Base-by-base conservation (phyloP, 176 grass and related monocot genomes). In the Cenchrus purpureus region DNA sequence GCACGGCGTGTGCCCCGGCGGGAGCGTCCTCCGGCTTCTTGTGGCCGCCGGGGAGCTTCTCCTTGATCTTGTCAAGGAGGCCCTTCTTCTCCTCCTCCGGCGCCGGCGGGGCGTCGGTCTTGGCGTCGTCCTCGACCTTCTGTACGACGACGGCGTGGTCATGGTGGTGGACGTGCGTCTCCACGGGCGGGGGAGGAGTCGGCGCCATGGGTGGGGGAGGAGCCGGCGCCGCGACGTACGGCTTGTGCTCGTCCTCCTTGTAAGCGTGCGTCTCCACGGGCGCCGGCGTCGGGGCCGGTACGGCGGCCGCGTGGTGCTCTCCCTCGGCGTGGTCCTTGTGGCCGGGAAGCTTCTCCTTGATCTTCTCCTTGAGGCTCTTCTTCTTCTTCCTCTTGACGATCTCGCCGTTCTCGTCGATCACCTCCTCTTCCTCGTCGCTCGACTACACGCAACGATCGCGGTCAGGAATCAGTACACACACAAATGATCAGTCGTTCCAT, bases 41-140 rank as follows among this genome's bases (percentile, higher is more conserved):
- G 71, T 90, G 83, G 6, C 74, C 85, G 16, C 94, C 94, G 20
- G 97, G 94, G 11, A 99, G 94, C 85, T 97, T 99, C 65, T 99
- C 97, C 85, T 97, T 99, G 81, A 97, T 96, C 90, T 99, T 99
- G n/a, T 99, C 94, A 17, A 99, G 51, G 84, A 99, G 87, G 8
- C 94, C 97, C 28, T 99, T 99, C 89, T 94, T 93, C 87, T 92
- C 93, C 29, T 88, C 93, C 49, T 91, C 88, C 44, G 83, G 71
- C 1, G 59, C 74, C 14, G 77, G 56, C 2, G 81, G n/a, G 17
- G 59, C 8, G 29, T 77, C 64, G 2, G 76, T 89, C 92, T 0
- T 96, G 81, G 43, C 19, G 29, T 77, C 64, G 10, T 61, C 91
- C 34, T 94, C 88, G 16, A 96, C 57, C 73, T 92, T 94, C 84